phyloP scores from a whole-genome alignment of 495 filamentous ascomycete species.

The Rusavskia elegans region DNA sequence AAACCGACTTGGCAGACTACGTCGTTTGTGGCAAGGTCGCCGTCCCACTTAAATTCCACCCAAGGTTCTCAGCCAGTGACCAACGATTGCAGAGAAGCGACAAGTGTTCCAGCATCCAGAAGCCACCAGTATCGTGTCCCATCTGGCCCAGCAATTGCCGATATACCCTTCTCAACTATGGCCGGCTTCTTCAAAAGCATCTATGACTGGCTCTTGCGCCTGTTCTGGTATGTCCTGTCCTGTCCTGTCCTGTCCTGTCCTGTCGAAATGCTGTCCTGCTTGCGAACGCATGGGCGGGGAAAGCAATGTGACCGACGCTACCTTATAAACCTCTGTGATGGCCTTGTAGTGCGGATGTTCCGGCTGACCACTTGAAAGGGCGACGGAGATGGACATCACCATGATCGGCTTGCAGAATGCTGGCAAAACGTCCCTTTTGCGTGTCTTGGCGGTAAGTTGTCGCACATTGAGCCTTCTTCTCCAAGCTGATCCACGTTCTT shows the following conservation, averaged over 20 bases:
- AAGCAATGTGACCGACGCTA: no score
- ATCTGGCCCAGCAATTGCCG: background rate
- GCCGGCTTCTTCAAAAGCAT: conserved; percentile 79
- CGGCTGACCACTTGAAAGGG: conserved; percentile 36
- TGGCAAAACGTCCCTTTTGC: conserved; percentile 87
- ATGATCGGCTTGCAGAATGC: conserved; percentile 99
- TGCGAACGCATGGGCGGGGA: no score
- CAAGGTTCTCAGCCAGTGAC: background rate
- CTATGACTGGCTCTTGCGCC: conserved; percentile 95
- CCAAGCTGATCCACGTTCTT: conserved; percentile 10
- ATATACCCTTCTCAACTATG: conserved; percentile 31
- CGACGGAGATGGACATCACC: conserved; percentile 98
- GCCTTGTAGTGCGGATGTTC: background rate
- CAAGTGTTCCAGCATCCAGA: background rate
- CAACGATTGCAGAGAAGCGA: background rate
- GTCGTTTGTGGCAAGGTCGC: no score
- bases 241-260: background rate
- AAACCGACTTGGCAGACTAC: no score
- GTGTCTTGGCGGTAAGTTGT: conserved; percentile 76
- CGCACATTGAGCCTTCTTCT: conserved; percentile 3
- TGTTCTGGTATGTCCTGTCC: conserved; percentile 70
- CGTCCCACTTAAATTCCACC: no score
- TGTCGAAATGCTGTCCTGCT: background rate
- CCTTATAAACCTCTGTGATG: no score
- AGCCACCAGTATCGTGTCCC: background rate